phyloP scores from a whole-genome alignment of 495 filamentous ascomycete species.

The Aspergillus biplanus region DNA sequence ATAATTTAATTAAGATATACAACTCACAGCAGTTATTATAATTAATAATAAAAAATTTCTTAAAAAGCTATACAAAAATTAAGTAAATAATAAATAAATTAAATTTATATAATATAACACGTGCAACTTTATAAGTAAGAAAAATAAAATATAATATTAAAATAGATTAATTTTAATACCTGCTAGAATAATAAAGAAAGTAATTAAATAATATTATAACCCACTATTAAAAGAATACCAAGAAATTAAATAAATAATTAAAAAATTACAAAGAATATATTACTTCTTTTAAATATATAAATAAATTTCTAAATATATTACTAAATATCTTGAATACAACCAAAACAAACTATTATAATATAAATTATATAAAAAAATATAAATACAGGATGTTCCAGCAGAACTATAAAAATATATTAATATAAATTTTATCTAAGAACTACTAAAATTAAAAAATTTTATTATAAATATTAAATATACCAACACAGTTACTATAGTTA shows the following conservation, averaged over 20 bases:
- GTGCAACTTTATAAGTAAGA: background rate
- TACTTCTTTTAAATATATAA: background rate
- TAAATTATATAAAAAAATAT: constrained; percentile 8
- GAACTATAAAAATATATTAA: background rate
- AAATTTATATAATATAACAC: background rate
- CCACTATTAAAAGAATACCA: background rate
- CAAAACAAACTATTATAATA: constrained; percentile 1
- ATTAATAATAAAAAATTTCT: constrained; percentile 5
- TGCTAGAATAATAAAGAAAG: background rate
- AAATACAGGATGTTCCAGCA: background rate
- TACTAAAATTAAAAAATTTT: background rate
- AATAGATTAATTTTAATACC: background rate
- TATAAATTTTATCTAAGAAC: too few species aligned
- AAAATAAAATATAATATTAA: constrained; percentile 11
- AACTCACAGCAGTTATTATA: background rate
- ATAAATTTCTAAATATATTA: constrained; percentile 4
- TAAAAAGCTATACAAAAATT: background rate
- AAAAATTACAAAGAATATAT: background rate
- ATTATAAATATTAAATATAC: too few species aligned
- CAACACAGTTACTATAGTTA: background rate
- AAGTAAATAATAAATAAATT: background rate
- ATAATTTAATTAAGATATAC: constrained; percentile 3
- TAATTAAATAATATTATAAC: background rate
- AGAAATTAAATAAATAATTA: background rate
- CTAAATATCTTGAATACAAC: background rate